phyloP scores from a whole-genome alignment of 2,329 filamentous ascomycete genomes.

The Thelonectria blattea region DNA sequence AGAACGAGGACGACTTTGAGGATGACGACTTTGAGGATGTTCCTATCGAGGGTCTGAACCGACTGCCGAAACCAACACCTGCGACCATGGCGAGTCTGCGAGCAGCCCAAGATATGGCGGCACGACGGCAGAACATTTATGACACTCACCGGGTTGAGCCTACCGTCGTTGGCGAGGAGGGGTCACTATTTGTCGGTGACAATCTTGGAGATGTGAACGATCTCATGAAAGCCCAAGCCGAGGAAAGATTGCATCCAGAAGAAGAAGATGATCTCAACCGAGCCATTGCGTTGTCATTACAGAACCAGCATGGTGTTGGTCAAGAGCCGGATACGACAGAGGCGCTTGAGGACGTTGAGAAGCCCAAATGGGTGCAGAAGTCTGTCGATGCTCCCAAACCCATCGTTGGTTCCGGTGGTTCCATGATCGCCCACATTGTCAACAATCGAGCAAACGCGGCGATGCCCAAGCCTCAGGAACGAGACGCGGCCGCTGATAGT shows the following conservation, averaged over 20 bases:
- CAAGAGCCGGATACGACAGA: constrained; percentile 48
- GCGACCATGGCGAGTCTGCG: constrained; percentile 32
- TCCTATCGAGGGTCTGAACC: constrained; percentile 86
- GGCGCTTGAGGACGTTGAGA: constrained; percentile 55
- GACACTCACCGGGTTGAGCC: constrained; percentile 23
- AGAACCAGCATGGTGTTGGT: constrained; percentile 60
- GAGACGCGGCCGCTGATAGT: constrained; percentile 51
- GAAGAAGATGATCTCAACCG: constrained; percentile 70
- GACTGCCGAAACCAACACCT: constrained; percentile 68
- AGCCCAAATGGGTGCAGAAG: constrained; percentile 62
- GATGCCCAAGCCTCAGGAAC: constrained; percentile 51
- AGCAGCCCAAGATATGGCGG: constrained; percentile 35
- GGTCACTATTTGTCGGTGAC: constrained; percentile 54
- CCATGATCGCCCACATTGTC: constrained; percentile 74
- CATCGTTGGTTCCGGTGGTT: constrained; percentile 57
- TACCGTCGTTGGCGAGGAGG: constrained; percentile 45
- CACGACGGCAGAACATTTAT: constrained; percentile 40
- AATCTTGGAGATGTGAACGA: constrained; percentile 34
- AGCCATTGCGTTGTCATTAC: constrained; percentile 86
- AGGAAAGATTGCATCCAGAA: constrained; percentile 47
- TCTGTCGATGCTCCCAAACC: constrained; percentile 58
- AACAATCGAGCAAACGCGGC: constrained; percentile 74
- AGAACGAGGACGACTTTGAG: constrained; percentile 70
- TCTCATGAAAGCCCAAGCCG: constrained; percentile 39
- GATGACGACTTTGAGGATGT: constrained; percentile 91